Evolutionary conservation across 805 yeast species (phyloP), one percentile per base, ranked within the genome.

Genomic region (Wickerhamia fluorescens): DNA sequence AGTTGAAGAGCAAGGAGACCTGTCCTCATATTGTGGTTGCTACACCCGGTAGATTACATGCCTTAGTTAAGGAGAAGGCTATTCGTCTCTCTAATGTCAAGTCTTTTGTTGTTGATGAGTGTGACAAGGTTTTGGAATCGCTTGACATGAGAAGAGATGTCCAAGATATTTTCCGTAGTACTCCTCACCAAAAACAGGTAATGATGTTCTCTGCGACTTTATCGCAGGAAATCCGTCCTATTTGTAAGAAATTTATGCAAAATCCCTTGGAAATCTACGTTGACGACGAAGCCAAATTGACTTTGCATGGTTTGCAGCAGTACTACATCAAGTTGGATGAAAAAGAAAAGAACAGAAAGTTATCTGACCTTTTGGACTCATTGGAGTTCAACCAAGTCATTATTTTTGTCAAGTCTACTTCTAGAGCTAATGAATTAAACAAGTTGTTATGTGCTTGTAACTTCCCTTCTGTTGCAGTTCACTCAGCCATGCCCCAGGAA

Each of bases 151-250:
- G 98, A 72, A 80, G 95, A 60, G 98, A 89, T 55, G 96, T 89
- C 35, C 98, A 89, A 71, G 97, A 89, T 56, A 83, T 92, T 42
- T 89, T 92, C 78, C 80, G 96, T 61, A 84, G 84, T 37, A 89
- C 98, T 29, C 98, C 98, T 43, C 94, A 84, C 64, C 95, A 89
- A 59, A 89, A 89, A 66, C 98, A 89, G 69, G 97, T 92, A 33
- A 88, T 92, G 97, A 89, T 89, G 96, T 89, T 89, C 63, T 83
- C 95, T 37, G 98, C 98, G 43, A 89, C 98, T 33, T 72, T 89
- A 48, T 78, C 95, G 27, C 84, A 75, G 55, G 97, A 89, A 55
- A 86, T 89, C 51, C 83, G 95, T 61, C 96, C 96, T 38, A 78
- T 92, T 35, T 89, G 96, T 71, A 89, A 88, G 71, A 87, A 89